Conservation (phyloP, 2,329 filamentous ascomycete species). For the Teratosphaeria viscida region DNA sequence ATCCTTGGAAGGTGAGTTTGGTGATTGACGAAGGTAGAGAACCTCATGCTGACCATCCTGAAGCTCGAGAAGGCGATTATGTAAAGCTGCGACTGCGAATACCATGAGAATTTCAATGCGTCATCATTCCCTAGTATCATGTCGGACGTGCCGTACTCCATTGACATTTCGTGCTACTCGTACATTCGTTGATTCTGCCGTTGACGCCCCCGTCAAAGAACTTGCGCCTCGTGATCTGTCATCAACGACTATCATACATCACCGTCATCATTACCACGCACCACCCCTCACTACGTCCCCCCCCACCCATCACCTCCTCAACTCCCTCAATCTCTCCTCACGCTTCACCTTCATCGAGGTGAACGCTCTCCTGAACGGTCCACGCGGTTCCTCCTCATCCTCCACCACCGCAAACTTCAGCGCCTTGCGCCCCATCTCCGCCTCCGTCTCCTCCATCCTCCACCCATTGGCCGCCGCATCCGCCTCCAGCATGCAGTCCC, state of each 20-base stretch:
- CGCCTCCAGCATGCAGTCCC: not conserved
- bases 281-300: not conserved
- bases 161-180: not conserved
- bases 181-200: not conserved
- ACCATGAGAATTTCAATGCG: not conserved
- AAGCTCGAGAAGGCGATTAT: conserved; percentile 16
- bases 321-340: not conserved
- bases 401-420: not conserved
- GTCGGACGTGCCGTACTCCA: not conserved
- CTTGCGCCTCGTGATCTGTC: not conserved
- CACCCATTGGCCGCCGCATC: not conserved
- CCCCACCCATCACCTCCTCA: not conserved
- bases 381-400: too few species aligned
- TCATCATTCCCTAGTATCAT: not conserved
- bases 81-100: not conserved
- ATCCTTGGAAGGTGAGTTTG: conserved; percentile 53
- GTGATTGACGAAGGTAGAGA: not conserved
- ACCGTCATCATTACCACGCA: too few species aligned
- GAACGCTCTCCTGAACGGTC: not conserved
- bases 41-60: not conserved
- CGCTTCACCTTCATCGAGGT: not conserved
- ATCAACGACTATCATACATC: not conserved
- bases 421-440: not conserved
- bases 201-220: not conserved
- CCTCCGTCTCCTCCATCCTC: not conserved